These are phyloP conservation scores for Nectriaceae sp. DNA, from an alignment of 2,329 filamentous ascomycete genomes.

Conservation along the genomic window DNA sequence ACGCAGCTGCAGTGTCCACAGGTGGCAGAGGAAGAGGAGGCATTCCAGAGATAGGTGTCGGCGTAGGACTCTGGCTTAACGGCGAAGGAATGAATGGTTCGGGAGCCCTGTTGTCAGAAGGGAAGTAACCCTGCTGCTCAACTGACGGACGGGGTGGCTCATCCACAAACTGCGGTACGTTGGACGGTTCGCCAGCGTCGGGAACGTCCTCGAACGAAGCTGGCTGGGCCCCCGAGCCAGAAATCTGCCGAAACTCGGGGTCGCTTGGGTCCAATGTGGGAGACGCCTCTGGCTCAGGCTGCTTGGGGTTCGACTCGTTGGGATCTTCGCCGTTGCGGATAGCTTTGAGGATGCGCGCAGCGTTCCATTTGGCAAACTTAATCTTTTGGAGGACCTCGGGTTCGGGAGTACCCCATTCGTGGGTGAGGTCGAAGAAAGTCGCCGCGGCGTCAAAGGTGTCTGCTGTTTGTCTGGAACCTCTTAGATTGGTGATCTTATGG, in stretches of 20 bases:
- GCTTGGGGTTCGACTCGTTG: conserved; percentile 83
- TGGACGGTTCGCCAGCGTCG: conserved; percentile 41
- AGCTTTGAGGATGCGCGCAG: conserved; percentile 85
- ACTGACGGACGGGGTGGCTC: conserved; percentile 25
- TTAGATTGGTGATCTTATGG: background rate
- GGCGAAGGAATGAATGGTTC: conserved; percentile 38
- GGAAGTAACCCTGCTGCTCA: conserved; percentile 36
- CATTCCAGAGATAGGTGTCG: conserved; percentile 22
- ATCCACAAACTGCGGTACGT: conserved; percentile 29
- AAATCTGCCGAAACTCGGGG: conserved; percentile 58
- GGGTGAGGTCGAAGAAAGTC: conserved; percentile 86
- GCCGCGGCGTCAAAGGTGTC: conserved; percentile 92
- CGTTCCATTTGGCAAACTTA: conserved; percentile 97
- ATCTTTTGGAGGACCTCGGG: conserved; percentile 80
- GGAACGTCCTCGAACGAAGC: conserved; percentile 56
- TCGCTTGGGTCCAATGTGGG: conserved; percentile 62
- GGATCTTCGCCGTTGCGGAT: conserved; percentile 90
- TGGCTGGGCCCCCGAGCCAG: conserved; percentile 38
- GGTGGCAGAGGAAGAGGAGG: conserved; percentile 17
- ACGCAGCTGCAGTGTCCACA: conserved; percentile 9
- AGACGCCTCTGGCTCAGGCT: conserved; percentile 44
- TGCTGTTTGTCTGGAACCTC: conserved; percentile 71
- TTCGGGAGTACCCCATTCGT: conserved; percentile 79
- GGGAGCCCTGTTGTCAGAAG: conserved; percentile 18
- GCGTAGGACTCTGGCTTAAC: conserved; percentile 32